Evolutionary conservation across 176 grass and related monocot species (phyloP).

Genomic region (Elymus sibiricus): DNA sequence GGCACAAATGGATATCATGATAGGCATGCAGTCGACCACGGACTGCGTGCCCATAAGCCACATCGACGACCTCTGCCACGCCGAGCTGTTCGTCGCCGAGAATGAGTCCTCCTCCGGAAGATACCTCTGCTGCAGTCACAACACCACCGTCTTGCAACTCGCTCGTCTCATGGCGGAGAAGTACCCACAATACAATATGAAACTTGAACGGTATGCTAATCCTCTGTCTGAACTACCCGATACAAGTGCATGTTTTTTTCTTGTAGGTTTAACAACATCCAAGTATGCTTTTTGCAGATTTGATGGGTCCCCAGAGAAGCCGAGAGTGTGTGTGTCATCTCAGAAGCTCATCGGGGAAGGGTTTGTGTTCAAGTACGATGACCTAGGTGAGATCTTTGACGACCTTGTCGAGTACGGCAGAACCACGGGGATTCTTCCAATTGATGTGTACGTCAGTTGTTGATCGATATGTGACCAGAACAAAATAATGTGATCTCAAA

Average conservation of each 20-base stretch:
- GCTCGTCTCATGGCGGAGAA: neutral
- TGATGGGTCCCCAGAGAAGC: neutral
- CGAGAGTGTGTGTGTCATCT: conserved; percentile 2
- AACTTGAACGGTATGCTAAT: neutral
- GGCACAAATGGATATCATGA: neutral
- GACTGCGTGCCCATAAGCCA: conserved; percentile 14
- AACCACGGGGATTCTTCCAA: neutral
- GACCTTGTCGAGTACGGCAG: conserved; percentile 23
- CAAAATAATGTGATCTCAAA: too few relatives aligned
- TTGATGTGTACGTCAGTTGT: neutral
- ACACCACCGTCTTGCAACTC: neutral
- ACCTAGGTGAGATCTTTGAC: conserved; percentile 4
- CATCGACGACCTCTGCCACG: conserved; percentile 35
- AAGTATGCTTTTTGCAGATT: neutral
- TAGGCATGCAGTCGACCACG: neutral
- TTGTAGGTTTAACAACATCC: neutral
- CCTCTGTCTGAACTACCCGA: neutral
- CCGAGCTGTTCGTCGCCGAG: conserved; percentile 43
- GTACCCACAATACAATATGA: conserved; percentile 19
- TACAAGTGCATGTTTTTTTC: too few relatives aligned
- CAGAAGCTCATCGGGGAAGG: conserved; percentile 26
- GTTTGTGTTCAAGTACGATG: conserved; percentile 23
- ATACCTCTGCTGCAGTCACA: conserved; percentile 37
- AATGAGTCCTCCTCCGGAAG: conserved; percentile 16
- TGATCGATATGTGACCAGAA: too few relatives aligned